phyloP scores from a whole-genome alignment of 2,329 filamentous ascomycete genomes.

The Orbilia javanica region DNA sequence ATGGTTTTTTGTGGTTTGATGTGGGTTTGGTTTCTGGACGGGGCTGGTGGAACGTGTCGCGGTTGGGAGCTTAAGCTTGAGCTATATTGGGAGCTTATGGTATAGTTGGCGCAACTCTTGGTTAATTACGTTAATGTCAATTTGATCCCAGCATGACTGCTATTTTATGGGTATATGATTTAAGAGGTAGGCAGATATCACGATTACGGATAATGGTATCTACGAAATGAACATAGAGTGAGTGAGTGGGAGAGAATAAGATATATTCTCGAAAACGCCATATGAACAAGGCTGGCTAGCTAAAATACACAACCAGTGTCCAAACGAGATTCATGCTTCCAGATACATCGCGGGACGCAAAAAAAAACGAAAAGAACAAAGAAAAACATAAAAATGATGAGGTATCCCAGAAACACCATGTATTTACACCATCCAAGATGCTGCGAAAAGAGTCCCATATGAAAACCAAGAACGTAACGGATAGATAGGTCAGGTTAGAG shows the following conservation, averaged over 20 bases:
- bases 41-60: background rate
- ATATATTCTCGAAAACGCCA: constrained; percentile 4
- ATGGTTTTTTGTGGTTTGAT: constrained; percentile 30
- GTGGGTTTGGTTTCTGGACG: background rate
- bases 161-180: background rate
- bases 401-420: constrained; percentile 20
- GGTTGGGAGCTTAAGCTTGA: background rate
- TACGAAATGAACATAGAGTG: no score
- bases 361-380: background rate
- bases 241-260: background rate
- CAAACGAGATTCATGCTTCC: constrained; percentile 7
- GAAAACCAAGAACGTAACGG: background rate
- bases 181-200: background rate
- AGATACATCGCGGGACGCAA: no score
- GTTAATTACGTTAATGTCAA: no score
- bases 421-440: constrained; percentile 40
- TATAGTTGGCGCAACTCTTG: no score
- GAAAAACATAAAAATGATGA: constrained; percentile 4
- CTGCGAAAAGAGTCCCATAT: constrained; percentile 8
- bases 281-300: constrained; percentile 17
- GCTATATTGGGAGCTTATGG: no score
- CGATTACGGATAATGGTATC: background rate
- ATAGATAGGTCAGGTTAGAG: background rate
- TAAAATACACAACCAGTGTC: background rate
- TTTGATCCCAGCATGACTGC: no score